Conservation (phyloP, 176 grass and related monocot species). For the Paspalum notatum region DNA sequence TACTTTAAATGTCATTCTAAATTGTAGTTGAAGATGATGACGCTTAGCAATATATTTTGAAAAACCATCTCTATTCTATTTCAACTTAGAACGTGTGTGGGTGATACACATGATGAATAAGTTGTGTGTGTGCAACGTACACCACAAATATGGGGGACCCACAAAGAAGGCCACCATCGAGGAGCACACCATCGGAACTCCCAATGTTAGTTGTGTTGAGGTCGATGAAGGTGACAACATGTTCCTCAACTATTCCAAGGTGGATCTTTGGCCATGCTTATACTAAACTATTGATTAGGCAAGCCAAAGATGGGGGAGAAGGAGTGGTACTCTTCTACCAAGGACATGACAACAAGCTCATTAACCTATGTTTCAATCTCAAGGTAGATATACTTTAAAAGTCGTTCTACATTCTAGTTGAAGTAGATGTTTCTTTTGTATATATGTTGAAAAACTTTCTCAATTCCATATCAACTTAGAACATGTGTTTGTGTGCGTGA, state of each 20-base stretch:
- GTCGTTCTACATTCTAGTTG: no score
- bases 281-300: constrained; percentile 30
- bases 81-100: no score
- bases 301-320: constrained; percentile 74
- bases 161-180: neutral
- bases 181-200: constrained; percentile 30
- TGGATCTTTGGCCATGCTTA: neutral
- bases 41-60: neutral
- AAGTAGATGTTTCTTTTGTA: no score
- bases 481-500: neutral
- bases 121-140: constrained; percentile 38
- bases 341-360: constrained; percentile 35
- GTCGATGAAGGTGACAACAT: constrained; percentile 4
- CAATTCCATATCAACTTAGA: neutral
- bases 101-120: constrained; percentile 26
- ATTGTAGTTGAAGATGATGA: no score
- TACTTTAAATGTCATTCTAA: no score
- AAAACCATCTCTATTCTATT: neutral
- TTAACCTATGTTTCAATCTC: constrained; percentile 1
- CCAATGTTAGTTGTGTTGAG: constrained; percentile 42
- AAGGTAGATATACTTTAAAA: constrained; percentile 10
- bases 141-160: neutral
- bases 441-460: neutral
- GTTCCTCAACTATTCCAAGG: constrained; percentile 24
- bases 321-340: constrained; percentile 74